phyloP scores from a whole-genome alignment of 805 yeast genomes.

The Ogataea minuta region DNA sequence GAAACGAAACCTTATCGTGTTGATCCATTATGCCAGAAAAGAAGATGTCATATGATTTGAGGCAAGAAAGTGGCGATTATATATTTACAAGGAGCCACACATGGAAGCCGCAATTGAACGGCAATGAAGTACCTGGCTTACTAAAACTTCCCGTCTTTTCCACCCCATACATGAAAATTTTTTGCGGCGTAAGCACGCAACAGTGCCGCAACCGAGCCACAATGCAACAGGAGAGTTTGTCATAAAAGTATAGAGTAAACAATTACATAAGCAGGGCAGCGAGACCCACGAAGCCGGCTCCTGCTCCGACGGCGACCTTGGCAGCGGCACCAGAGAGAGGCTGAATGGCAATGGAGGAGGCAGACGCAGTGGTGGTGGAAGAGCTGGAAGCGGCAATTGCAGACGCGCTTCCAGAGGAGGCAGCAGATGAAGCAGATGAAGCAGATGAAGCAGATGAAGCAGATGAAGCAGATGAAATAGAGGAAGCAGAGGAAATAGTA shows the following conservation, averaged over 20 bases:
- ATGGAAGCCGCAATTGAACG: no score
- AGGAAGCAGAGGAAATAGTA: not conserved
- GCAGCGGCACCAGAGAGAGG: conserved; percentile 16
- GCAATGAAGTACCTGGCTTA: no score
- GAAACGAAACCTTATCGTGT: conserved; percentile 4
- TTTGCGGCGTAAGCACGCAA: no score
- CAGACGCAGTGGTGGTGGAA: conserved; percentile 13
- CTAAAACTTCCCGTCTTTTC: no score
- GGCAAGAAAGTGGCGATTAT: conserved; percentile 1
- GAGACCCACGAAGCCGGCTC: conserved; percentile 21
- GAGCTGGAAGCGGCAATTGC: conserved; percentile 11
- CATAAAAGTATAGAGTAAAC: not conserved
- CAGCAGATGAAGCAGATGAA: not conserved
- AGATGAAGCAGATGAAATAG: not conserved
- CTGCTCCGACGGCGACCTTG: conserved; percentile 21
- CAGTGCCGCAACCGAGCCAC: conserved; percentile 1
- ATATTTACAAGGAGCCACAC: not conserved
- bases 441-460: conserved; percentile 5
- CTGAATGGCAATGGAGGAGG: conserved; percentile 2
- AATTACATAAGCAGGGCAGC: conserved; percentile 23
- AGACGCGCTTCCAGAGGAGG: not conserved
- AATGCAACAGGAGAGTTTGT: not conserved
- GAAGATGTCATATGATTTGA: conserved; percentile 10
- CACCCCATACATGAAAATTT: no score
- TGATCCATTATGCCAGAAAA: conserved; percentile 5